These are phyloP conservation scores for Pythium dissotocum DNA, from an alignment of 352 stramenopile genomes.

Conservation along the genomic window DNA sequence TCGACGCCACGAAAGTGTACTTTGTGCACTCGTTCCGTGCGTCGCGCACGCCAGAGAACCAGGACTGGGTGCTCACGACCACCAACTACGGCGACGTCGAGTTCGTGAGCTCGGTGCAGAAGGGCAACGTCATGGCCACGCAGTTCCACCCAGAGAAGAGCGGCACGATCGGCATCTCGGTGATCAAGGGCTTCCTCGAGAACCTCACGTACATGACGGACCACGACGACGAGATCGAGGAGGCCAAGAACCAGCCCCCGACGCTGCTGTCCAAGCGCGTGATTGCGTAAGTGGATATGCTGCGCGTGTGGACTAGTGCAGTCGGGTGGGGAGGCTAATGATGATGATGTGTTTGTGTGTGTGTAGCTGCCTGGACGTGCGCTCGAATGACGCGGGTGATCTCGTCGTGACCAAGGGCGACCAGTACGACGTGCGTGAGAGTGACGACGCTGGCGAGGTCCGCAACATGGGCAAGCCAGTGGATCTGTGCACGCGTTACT, in stretches of 20 bases:
- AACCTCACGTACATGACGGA: conserved; percentile 41
- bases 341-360: conserved; percentile 1
- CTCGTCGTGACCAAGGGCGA: conserved; percentile 99
- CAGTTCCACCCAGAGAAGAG: conserved; percentile 99
- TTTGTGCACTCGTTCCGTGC: conserved; percentile 98
- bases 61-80: conserved; percentile 92
- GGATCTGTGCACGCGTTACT: conserved; percentile 94
- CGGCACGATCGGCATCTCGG: conserved; percentile 88
- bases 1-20: conserved; percentile 82
- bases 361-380: conserved; percentile 93
- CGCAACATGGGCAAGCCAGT: conserved; percentile 98
- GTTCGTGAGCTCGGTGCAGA: conserved; percentile 95
- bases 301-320: not conserved
- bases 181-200: conserved; percentile 94
- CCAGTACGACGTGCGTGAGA: conserved; percentile 98
- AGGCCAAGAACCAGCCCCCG: conserved; percentile 24
- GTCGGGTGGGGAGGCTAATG: not conserved
- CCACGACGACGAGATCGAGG: conserved; percentile 48
- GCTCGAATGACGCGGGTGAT: conserved; percentile 95
- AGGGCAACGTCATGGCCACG: conserved; percentile 95
- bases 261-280: conserved; percentile 94
- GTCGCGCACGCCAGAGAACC: conserved; percentile 66
- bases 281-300: conserved; percentile 81
- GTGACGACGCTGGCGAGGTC: conserved; percentile 78
- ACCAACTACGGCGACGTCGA: conserved; percentile 94